Evolutionary conservation across 768 basidiomycete species (phyloP).

Genomic region (Lactarius tabidus): DNA sequence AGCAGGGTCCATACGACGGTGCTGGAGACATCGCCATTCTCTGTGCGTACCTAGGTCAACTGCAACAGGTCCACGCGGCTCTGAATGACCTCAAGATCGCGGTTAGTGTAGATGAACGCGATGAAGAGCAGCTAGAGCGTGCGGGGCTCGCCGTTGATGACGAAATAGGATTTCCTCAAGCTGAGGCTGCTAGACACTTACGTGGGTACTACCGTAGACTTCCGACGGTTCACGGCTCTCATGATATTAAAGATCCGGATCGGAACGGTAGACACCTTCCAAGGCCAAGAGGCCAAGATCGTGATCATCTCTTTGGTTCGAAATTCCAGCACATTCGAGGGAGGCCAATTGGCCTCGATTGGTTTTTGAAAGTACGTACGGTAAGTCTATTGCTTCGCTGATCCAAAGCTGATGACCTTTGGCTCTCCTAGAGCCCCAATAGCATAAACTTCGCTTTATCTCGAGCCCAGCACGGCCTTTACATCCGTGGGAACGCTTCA

Average conservation of each 20-base stretch:
- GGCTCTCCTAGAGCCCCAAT: conserved; percentile 31
- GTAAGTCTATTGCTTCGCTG: background rate
- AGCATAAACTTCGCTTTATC: conserved; percentile 59
- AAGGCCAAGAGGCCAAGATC: conserved; percentile 70
- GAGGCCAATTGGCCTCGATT: conserved; percentile 39
- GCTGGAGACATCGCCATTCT: conserved; percentile 52
- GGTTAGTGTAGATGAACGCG: conserved; percentile 65
- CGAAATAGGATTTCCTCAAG: conserved; percentile 38
- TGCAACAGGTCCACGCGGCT: conserved; percentile 42
- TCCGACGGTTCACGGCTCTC: background rate
- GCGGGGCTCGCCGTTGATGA: conserved; percentile 43
- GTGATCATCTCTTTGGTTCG: conserved; percentile 73
- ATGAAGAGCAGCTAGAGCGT: conserved; percentile 55
- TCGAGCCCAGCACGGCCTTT: conserved; percentile 69
- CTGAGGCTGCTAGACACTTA: conserved; percentile 50
- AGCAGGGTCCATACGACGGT: conserved; percentile 46
- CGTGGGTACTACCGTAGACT: conserved; percentile 36
- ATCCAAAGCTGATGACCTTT: conserved; percentile 30
- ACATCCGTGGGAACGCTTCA: conserved; percentile 63
- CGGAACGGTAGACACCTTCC: conserved; percentile 75
- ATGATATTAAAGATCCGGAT: conserved; percentile 48
- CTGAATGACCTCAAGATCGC: conserved; percentile 45
- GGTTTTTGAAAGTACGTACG: conserved; percentile 78
- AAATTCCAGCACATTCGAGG: conserved; percentile 52
- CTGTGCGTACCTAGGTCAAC: conserved; percentile 51